These are phyloP conservation scores for Tricholoma matsutake DNA, from an alignment of 768 basidiomycete genomes.

Conservation along the genomic window DNA sequence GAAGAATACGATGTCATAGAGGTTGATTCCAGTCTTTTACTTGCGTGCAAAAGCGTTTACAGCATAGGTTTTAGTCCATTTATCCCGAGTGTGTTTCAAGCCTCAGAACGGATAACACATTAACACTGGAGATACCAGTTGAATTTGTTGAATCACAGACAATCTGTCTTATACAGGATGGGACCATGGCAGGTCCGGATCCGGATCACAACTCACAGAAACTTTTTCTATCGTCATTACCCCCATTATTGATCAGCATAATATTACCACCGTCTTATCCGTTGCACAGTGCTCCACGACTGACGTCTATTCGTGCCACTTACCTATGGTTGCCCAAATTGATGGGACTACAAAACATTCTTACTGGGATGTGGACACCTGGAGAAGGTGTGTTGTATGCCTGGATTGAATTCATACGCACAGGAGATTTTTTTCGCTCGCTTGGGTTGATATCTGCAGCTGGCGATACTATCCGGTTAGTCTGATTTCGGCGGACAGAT, in stretches of 20 bases:
- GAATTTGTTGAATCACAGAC: conserved; percentile 47
- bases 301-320: conserved; percentile 52
- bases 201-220: conserved; percentile 4
- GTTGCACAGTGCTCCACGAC: conserved; percentile 44
- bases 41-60: neutral
- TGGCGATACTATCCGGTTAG: conserved; percentile 38
- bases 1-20: conserved; percentile 65
- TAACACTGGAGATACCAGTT: conserved; percentile 65
- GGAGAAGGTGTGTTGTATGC: conserved; percentile 62
- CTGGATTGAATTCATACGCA: conserved; percentile 72
- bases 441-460: conserved; percentile 34
- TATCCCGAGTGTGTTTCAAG: conserved; percentile 67
- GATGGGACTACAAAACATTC: conserved; percentile 32
- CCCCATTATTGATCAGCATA: conserved; percentile 60
- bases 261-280: conserved; percentile 57
- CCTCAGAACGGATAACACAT: conserved; percentile 30
- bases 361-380: conserved; percentile 57
- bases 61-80: conserved; percentile 52
- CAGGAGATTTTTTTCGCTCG: conserved; percentile 56
- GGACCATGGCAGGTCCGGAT: neutral
- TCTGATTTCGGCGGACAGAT: conserved; percentile 6
- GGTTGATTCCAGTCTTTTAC: conserved; percentile 31
- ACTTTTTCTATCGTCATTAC: conserved; percentile 49
- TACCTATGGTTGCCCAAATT: conserved; percentile 56
- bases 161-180: conserved; percentile 31